Percentiles rank a stretch among this genome's conserved stretches.
Evolutionary conservation across 257 asterid genomes (phyloP).

Genomic region (Euphrasia confusa): DNA sequence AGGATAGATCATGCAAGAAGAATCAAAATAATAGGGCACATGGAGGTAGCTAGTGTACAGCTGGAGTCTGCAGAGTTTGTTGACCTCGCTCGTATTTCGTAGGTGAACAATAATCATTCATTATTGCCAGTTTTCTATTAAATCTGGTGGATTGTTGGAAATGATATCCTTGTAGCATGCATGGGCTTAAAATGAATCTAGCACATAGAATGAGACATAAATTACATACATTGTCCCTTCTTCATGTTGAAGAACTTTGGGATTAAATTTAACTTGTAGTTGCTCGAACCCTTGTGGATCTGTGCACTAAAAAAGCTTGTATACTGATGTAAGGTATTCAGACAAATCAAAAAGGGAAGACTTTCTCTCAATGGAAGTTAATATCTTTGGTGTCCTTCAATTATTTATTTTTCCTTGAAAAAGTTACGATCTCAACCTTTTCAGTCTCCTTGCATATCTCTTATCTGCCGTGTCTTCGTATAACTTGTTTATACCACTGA

Average conservation of each 20-base stretch:
- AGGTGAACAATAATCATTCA: slow-evolving; percentile 21
- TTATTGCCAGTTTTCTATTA: slow-evolving; percentile 16
- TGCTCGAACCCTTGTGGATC: not conserved
- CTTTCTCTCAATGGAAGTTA: no score
- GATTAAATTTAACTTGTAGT: not conserved
- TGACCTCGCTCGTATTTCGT: slow-evolving; percentile 18
- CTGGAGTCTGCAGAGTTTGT: slow-evolving; percentile 11
- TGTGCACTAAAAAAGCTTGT: not conserved
- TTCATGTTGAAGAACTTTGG: slow-evolving; percentile 6
- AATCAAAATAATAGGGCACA: slow-evolving; percentile 9
- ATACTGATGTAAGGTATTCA: slow-evolving; percentile 1
- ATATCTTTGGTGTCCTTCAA: no score
- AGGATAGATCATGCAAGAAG: slow-evolving; percentile 15
- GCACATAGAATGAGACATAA: slow-evolving; percentile 16
- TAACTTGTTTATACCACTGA: not conserved
- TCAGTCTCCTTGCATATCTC: not conserved
- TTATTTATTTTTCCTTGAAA: not conserved
- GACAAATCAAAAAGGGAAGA: no score
- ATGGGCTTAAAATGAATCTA: slow-evolving; percentile 16
- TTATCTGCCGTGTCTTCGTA: not conserved
- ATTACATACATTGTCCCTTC: slow-evolving; percentile 13
- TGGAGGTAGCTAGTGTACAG: slow-evolving; percentile 20
- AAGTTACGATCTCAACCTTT: not conserved
- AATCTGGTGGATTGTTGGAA: slow-evolving; percentile 14
- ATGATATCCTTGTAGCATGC: slow-evolving; percentile 21